Evolutionary conservation across 2,329 filamentous ascomycete genomes (phyloP), one percentile per base, ranked within the genome.

Genomic region (Didymellaceae sp.): DNA sequence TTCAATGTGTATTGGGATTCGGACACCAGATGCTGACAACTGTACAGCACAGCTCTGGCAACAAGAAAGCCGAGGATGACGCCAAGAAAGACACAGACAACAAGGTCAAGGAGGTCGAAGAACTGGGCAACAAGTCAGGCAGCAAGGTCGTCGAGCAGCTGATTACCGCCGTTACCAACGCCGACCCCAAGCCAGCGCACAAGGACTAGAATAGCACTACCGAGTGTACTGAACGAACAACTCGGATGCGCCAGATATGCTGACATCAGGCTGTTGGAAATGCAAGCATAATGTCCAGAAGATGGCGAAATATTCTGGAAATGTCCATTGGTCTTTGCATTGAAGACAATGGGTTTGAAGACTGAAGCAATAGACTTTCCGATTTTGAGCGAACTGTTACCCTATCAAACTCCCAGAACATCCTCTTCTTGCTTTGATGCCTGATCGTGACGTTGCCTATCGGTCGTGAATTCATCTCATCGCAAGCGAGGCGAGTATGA

Each of bases 1-100:
- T 20, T 24, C 26, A 14, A 17, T 28, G 22, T 28, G 17, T 24
- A 16, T 22, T 13, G 5, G 2, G 10, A 18, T 11, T n/a, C 11
- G 21, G 9, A 22, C 18, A 31, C 26, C 6, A n/a, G 11, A 38
- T 35, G 43, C 62, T 70, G 40, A 71, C 55, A n/a, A 37, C 14
- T 26, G 9, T 28, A 62, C 65, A 97, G 93, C 93, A 99, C 79
- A 88, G 89, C 66, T 90, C 90, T 75, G 92, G 92, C 68, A 97
- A 97, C 82, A 85, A 88, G 75, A 82, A 81, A 62, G 83, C 82
- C 18, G 84, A 86, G 53, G 82, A 86, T 58, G 81, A 91, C 66
- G 90, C 91, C 61, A 85, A 86, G 75, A 87, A 87, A 77, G 90
- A 93, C 59, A 89, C 89, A 44, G 90, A 96, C 55, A 80, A 75